Percentiles rank a stretch among this genome's conserved stretches.
phyloP scores from a whole-genome alignment of 1,284 basidiomycete genomes.

The Trichosporon coremiiforme region DNA sequence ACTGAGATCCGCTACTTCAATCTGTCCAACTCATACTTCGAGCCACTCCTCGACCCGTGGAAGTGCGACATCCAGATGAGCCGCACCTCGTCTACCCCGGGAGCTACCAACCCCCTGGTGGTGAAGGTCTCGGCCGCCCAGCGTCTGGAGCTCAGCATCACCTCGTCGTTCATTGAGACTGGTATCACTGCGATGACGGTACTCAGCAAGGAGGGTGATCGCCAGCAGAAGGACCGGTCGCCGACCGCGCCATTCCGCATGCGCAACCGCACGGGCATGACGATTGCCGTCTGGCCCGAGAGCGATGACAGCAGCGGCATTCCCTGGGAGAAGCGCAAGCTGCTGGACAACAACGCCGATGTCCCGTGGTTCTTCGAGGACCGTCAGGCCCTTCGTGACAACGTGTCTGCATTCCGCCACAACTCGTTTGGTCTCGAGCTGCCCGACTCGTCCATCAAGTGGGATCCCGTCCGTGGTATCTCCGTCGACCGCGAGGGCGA shows the following conservation, averaged over 20 bases:
- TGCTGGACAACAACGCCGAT: constrained; percentile 68
- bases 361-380: constrained; percentile 98
- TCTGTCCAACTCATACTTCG: constrained; percentile 96
- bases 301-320: constrained; percentile 38
- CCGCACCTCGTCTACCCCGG: constrained; percentile 49
- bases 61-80: constrained; percentile 66
- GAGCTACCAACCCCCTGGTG: constrained; percentile 62
- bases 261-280: constrained; percentile 84
- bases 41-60: constrained; percentile 99
- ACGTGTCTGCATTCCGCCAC: constrained; percentile 74
- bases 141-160: constrained; percentile 88
- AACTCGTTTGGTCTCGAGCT: constrained; percentile 83
- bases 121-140: constrained; percentile 75
- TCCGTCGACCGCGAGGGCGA: constrained; percentile 95
- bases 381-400: constrained; percentile 91
- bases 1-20: constrained; percentile 95
- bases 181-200: constrained; percentile 73
- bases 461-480: constrained; percentile 87
- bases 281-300: constrained; percentile 80
- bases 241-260: constrained; percentile 92
- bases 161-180: constrained; percentile 87
- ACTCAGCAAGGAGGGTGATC: constrained; percentile 73
- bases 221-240: constrained; percentile 73
- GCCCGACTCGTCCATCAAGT: constrained; percentile 69
- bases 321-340: constrained; percentile 43